Base-by-base conservation (phyloP, 2,329 filamentous ascomycete genomes). In the Penicillium olsonii region DNA sequence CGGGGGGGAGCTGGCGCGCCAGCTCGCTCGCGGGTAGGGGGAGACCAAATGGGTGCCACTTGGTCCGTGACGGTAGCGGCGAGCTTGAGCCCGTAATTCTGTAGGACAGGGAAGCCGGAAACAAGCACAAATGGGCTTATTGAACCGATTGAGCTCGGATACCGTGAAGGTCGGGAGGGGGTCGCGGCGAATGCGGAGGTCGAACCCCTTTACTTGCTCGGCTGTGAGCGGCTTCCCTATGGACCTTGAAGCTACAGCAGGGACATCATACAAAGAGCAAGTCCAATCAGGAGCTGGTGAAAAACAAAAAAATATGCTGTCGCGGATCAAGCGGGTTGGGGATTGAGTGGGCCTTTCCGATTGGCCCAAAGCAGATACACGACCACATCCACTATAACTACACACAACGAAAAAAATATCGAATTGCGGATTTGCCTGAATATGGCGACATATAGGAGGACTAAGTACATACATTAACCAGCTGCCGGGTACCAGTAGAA, bases 401-500 rank as follows among this genome's bases (percentile, higher is more conserved):
- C 47, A 45, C 14, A 52, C 24, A 46, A 45, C 40, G 42, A 51
- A 47, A 50, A 51, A 47, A 50, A 37, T 24, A 47, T 53, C 35
- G 43, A 54, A 50, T 48, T 48, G 43, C 48, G 50, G 15, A 55
- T 43, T 56, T 53, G 41, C 50, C 43, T 55, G 44, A 42, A 42
- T 35, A 22, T 37, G 26, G 26, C 35, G 26, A 37, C 57, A 54
- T 46, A 56, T 56, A 56, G 53, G 56, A 56, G 57, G 55, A 67
- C 61, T 66, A 66, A 60, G 57, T 69, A 69, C 62, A 68, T 68
- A 68, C 65, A 69, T 68, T 67, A 68, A 66, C 62, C 64, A 66
- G 61, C 61, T 68, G 61, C 56, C 63, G 58, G 53, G 52, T 59
- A 65, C 59, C 60, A 14, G 26, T 31, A 31, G 29, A 18, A 54